phyloP scores from a whole-genome alignment of 805 yeast species.

The Kluyveromyces siamensis region DNA sequence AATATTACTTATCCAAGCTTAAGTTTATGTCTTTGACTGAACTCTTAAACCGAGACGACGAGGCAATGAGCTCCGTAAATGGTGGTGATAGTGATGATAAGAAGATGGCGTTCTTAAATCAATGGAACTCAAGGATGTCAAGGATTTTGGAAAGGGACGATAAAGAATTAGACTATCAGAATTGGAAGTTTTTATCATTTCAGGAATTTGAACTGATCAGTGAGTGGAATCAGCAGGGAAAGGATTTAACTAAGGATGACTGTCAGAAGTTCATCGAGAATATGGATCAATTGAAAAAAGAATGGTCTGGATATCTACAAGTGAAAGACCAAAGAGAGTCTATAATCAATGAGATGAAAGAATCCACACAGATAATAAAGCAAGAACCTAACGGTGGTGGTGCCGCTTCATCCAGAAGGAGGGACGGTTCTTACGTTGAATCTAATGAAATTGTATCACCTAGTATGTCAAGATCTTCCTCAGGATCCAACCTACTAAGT shows the following conservation, averaged over 20 bases:
- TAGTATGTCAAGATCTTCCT: background rate
- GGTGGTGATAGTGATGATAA: background rate
- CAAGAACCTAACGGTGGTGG: slow-evolving; percentile 17
- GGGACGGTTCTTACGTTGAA: background rate
- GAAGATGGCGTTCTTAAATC: background rate
- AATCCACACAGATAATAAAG: slow-evolving; percentile 14
- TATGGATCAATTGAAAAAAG: slow-evolving; percentile 15
- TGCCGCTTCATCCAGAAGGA: slow-evolving; percentile 1
- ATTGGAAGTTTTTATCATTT: slow-evolving; percentile 27
- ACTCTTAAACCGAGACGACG: slow-evolving; percentile 1
- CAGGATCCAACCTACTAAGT: background rate
- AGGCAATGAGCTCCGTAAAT: background rate
- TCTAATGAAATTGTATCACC: background rate
- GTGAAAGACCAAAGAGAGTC: slow-evolving; percentile 14
- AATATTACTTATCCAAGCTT: background rate
- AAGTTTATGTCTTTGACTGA: slow-evolving; percentile 1
- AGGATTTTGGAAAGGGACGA: slow-evolving; percentile 12
- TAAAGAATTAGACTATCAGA: slow-evolving; percentile 22
- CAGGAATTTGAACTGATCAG: slow-evolving; percentile 30
- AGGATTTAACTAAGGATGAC: slow-evolving; percentile 16
- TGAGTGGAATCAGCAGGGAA: slow-evolving; percentile 26
- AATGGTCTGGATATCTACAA: slow-evolving; percentile 18
- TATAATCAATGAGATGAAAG: slow-evolving; percentile 12
- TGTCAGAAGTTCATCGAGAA: slow-evolving; percentile 13
- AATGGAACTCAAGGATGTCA: slow-evolving; percentile 1